Conservation (phyloP, 371 early-diverging fungal species). For the Mucor indicus region DNA sequence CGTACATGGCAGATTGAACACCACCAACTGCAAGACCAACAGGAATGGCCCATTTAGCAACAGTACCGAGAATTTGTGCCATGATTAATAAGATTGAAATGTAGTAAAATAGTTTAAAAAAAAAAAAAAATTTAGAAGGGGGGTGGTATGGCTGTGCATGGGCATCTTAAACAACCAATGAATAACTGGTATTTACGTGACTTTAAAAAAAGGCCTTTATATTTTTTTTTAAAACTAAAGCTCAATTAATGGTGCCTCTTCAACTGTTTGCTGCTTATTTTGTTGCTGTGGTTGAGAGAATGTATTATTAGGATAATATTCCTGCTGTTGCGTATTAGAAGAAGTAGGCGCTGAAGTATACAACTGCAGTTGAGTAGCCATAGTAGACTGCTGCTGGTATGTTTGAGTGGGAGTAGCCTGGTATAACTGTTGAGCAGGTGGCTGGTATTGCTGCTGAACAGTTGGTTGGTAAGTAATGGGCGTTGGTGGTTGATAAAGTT, state of each 20-base stretch:
- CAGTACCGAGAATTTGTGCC: slow-evolving; percentile 49
- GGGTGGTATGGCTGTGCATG: background rate
- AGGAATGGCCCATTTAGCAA: slow-evolving; percentile 67
- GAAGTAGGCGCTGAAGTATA: background rate
- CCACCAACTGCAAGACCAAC: slow-evolving; percentile 67
- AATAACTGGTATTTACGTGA: background rate
- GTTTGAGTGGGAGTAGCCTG: background rate
- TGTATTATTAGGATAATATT: background rate
- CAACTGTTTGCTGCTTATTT: slow-evolving; percentile 27
- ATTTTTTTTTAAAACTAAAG: slow-evolving; percentile 20
- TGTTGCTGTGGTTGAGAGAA: background rate
- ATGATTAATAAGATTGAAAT: slow-evolving; percentile 11
- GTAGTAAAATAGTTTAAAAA: no score
- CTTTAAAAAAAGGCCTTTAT: background rate
- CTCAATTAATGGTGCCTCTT: slow-evolving; percentile 57
- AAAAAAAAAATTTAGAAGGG: background rate
- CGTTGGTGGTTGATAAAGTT: slow-evolving; percentile 1
- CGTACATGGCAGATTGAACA: slow-evolving; percentile 85
- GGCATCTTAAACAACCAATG: background rate
- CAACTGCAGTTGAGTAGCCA: background rate
- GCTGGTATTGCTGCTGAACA: slow-evolving; percentile 1
- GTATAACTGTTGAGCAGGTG: background rate
- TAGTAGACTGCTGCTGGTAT: background rate
- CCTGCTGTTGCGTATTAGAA: no score
- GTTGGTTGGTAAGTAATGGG: slow-evolving; percentile 17